Evolutionary conservation across 129 eudicot genomes (phyloP).

Genomic region (Solidago caesia): DNA sequence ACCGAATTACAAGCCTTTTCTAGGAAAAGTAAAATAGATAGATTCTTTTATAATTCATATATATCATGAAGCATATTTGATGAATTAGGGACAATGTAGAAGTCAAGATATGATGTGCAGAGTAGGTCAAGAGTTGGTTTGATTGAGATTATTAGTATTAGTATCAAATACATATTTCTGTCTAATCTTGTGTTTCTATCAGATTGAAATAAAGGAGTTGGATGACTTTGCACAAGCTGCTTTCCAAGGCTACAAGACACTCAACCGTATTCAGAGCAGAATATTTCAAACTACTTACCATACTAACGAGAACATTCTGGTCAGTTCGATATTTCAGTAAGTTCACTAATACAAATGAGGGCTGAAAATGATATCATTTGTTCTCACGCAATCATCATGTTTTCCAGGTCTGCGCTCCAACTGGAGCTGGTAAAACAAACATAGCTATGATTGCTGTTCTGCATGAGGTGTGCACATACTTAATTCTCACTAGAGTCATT

Average conservation of each 20-base stretch:
- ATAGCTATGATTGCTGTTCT: constrained; percentile 96
- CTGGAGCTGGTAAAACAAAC: constrained; percentile 99
- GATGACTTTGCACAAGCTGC: constrained; percentile 99
- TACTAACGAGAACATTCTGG: constrained; percentile 83
- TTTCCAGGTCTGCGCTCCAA: constrained; percentile 95
- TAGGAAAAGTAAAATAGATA: neutral
- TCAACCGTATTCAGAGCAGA: constrained; percentile 98
- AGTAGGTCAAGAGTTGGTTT: constrained; percentile 16
- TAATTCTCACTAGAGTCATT: constrained; percentile 5
- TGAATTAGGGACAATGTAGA: neutral
- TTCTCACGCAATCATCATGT: constrained; percentile 23
- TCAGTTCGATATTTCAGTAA: constrained; percentile 32
- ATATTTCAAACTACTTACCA: constrained; percentile 78
- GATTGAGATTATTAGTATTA: neutral
- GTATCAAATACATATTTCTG: constrained; percentile 1
- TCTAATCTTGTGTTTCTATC: constrained; percentile 22
- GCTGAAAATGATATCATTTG: neutral
- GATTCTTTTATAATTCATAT: neutral
- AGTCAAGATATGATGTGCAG: constrained; percentile 6
- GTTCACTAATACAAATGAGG: neutral
- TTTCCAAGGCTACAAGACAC: constrained; percentile 86
- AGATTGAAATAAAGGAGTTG: constrained; percentile 93
- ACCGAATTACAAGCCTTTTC: neutral
- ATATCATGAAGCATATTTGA: neutral
- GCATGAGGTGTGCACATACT: constrained; percentile 63